A percentile compares a stretch with the other conserved stretches of the same genome.
Evolutionary conservation across 805 yeast genomes (phyloP).

Genomic region (Lachancea lanzarotensis): DNA sequence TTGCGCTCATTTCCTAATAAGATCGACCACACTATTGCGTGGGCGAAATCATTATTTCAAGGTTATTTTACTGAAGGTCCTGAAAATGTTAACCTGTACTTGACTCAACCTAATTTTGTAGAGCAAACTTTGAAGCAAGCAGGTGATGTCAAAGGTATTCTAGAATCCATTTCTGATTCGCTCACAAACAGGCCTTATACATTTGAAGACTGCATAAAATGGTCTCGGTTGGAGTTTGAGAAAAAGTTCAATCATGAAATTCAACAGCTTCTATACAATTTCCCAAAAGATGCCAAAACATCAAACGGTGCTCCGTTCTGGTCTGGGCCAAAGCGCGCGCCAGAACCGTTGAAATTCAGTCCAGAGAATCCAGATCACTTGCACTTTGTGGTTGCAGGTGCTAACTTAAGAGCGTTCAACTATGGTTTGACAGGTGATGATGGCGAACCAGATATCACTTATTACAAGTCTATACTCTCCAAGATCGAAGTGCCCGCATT

Average conservation of each 20-base stretch:
- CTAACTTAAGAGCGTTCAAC: constrained; percentile 83
- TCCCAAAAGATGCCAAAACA: constrained; percentile 90
- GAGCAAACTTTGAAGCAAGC: constrained; percentile 87
- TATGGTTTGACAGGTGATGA: constrained; percentile 80
- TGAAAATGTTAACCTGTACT: constrained; percentile 84
- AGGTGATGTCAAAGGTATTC: constrained; percentile 82
- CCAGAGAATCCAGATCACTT: constrained; percentile 69
- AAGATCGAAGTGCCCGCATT: constrained; percentile 54
- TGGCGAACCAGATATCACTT: constrained; percentile 41
- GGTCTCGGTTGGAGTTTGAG: constrained; percentile 93
- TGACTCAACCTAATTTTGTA: constrained; percentile 87
- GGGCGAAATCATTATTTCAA: constrained; percentile 95
- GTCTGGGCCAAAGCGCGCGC: constrained; percentile 98
- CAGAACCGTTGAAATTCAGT: constrained; percentile 76
- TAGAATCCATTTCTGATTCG: constrained; percentile 71
- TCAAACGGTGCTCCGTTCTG: constrained; percentile 91
- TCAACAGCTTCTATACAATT: constrained; percentile 82
- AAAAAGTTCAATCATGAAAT: constrained; percentile 79
- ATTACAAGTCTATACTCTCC: constrained; percentile 49
- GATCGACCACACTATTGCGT: constrained; percentile 97
- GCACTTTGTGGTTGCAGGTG: constrained; percentile 80
- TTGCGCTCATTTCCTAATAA: constrained; percentile 95
- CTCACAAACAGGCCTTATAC: constrained; percentile 77
- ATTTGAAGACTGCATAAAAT: constrained; percentile 87
- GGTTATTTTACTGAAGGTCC: constrained; percentile 88